Evolutionary conservation across 1,139 yeast genomes (phyloP).

Genomic region (Yamadazyma blattariae): DNA sequence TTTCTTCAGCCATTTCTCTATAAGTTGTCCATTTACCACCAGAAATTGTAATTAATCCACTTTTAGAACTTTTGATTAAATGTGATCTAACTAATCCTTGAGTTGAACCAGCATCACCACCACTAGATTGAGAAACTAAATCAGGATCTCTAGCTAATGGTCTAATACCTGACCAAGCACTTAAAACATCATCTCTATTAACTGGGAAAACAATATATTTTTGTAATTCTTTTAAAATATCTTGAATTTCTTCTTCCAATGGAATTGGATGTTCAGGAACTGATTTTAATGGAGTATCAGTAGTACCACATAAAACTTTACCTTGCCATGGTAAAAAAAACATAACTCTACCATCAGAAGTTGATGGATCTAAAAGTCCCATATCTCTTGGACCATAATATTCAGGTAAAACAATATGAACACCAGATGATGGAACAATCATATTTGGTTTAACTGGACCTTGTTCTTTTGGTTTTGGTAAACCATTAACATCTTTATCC

Average conservation of each 20-base stretch:
- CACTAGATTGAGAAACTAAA: conserved; percentile 34
- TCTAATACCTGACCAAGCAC: conserved; percentile 97
- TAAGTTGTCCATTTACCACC: conserved; percentile 99
- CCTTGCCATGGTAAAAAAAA: conserved; percentile 99
- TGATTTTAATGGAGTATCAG: conserved; percentile 75
- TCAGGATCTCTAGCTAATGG: conserved; percentile 91
- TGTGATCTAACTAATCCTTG: conserved; percentile 87
- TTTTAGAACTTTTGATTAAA: conserved; percentile 65
- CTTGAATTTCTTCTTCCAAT: conserved; percentile 84
- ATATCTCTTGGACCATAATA: conserved; percentile 85
- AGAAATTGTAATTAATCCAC: conserved; percentile 82
- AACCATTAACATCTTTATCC: conserved; percentile 72
- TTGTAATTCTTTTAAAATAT: conserved; percentile 82
- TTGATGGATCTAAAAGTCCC: conserved; percentile 89
- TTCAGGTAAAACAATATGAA: conserved; percentile 88
- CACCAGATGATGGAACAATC: conserved; percentile 95
- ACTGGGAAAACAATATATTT: conserved; percentile 89
- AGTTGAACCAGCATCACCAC: conserved; percentile 34
- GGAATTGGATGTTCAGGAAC: conserved; percentile 87
- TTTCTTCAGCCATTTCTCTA: conserved; percentile 97
- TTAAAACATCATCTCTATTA: conserved; percentile 82
- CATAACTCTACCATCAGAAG: conserved; percentile 95
- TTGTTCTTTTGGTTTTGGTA: conserved; percentile 47
- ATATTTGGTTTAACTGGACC: conserved; percentile 51
- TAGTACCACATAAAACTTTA: conserved; percentile 93